These are phyloP conservation scores for Chalciporus chontae DNA, from an alignment of 768 basidiomycete genomes.

Conservation along the genomic window DNA sequence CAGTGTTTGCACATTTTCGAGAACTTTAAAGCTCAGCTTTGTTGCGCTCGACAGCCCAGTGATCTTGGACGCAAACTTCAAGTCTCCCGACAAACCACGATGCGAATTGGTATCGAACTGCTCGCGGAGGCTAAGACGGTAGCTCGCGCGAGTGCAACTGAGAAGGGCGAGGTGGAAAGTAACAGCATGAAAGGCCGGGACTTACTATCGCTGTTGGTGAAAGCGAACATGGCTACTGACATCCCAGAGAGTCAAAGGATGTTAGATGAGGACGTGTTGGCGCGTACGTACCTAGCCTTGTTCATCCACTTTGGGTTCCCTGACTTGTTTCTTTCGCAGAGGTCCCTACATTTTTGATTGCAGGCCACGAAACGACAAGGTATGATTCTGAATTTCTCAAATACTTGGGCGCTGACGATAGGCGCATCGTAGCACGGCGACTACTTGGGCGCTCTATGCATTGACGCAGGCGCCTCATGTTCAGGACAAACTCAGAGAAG, in stretches of 20 bases:
- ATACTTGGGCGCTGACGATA: neutral
- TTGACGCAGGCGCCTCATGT: conserved; percentile 45
- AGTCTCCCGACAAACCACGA: conserved; percentile 40
- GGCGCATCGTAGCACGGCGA: conserved; percentile 30
- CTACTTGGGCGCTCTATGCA: conserved; percentile 58
- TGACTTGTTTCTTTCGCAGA: conserved; percentile 34
- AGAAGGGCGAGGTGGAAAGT: conserved; percentile 32
- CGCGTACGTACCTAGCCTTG: conserved; percentile 38
- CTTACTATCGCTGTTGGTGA: conserved; percentile 55
- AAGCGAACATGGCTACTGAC: conserved; percentile 63
- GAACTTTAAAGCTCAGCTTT: neutral
- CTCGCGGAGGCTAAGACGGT: conserved; percentile 47
- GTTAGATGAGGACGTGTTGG: conserved; percentile 59
- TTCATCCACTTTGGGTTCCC: too few relatives aligned
- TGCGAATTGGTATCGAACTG: conserved; percentile 47
- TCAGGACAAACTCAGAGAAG: conserved; percentile 56
- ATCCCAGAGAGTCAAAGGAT: conserved; percentile 51
- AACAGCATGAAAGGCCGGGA: conserved; percentile 42
- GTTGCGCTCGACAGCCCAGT: conserved; percentile 19
- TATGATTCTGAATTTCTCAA: conserved; percentile 6
- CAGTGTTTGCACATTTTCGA: conserved; percentile 12
- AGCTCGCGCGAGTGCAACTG: conserved; percentile 21
- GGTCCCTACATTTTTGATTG: conserved; percentile 58
- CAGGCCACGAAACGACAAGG: conserved; percentile 61
- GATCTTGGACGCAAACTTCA: conserved; percentile 11